These are phyloP conservation scores for Fusarium ambrosium DNA, from an alignment of 2,329 filamentous ascomycete species.

Conservation along the genomic window DNA sequence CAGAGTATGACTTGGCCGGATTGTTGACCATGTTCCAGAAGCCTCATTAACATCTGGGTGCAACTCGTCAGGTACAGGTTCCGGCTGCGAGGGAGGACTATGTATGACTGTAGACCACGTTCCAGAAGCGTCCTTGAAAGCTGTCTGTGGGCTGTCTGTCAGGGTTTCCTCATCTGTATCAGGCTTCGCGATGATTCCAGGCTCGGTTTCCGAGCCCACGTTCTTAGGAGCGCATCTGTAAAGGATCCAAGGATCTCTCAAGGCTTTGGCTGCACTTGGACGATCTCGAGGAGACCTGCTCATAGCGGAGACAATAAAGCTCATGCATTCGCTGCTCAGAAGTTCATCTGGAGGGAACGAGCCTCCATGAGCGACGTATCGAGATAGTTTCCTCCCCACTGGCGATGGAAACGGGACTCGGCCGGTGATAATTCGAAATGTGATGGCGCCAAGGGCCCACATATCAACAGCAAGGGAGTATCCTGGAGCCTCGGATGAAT, in stretches of 20 bases:
- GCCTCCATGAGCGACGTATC: background rate
- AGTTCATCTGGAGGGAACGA: background rate
- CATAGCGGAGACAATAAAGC: background rate
- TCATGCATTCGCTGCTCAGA: background rate
- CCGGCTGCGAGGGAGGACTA: background rate
- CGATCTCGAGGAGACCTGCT: background rate
- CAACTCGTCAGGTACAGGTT: background rate
- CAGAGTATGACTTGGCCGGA: background rate
- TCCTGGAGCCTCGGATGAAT: rapidly evolving
- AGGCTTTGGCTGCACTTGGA: background rate
- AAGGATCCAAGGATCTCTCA: background rate
- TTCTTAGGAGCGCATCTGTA: background rate
- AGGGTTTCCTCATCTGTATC: background rate
- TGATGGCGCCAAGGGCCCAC: slow-evolving; percentile 11
- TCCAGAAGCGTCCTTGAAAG: background rate
- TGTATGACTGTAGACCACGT: background rate
- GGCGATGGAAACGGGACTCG: background rate
- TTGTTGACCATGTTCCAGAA: background rate
- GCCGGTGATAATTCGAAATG: background rate
- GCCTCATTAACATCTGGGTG: background rate
- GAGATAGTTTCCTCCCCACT: background rate
- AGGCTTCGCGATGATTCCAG: background rate
- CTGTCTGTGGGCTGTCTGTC: background rate
- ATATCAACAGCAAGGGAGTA: slow-evolving; percentile 4
- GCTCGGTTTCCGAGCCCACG: background rate